A percentile compares a stretch with the other conserved stretches of the same genome.
phyloP scores from a whole-genome alignment of 139 green algal species.

The Ettlia oleoabundans region DNA sequence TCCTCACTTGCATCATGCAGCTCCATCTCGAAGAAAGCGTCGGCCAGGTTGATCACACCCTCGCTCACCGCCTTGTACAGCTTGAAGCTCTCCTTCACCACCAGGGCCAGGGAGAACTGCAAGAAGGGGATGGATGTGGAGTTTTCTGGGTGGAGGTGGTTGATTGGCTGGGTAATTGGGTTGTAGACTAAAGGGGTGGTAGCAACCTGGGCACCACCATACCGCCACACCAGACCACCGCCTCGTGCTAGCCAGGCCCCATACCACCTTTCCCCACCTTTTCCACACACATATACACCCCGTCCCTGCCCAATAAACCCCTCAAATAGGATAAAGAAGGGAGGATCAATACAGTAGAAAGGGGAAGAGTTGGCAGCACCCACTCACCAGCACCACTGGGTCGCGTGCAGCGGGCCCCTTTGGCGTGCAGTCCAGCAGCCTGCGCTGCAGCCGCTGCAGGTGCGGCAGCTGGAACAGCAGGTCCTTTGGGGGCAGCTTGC shows the following conservation, averaged over 20 bases:
- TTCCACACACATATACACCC: too few relatives aligned
- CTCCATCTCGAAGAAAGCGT: conserved; percentile 96
- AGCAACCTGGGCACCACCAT: too few relatives aligned
- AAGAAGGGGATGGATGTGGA: not conserved
- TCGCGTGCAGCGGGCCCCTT: conserved; percentile 71
- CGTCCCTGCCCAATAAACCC: too few relatives aligned
- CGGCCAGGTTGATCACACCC: conserved; percentile 94
- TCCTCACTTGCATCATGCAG: conserved; percentile 71
- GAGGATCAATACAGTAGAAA: not conserved
- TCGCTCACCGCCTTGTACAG: conserved; percentile 90
- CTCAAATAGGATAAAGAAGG: too few relatives aligned
- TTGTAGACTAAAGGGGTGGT: not conserved
- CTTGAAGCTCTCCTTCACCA: conserved; percentile 55
- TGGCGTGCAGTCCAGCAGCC: conserved; percentile 87
- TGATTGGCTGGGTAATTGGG: not conserved
- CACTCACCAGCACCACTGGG: conserved; percentile 62
- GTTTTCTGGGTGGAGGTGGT: not conserved
- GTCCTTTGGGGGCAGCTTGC: conserved; percentile 14
- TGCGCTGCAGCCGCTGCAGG: conserved; percentile 80
- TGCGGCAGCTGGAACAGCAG: conserved; percentile 84
- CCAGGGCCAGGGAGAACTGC: conserved; percentile 41
- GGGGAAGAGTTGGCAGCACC: not conserved
- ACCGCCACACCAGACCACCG: too few relatives aligned
- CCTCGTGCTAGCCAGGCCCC: too few relatives aligned
- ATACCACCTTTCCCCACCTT: too few relatives aligned